Evolutionary conservation across 257 asterid genomes (phyloP).

Genomic region (Lithospermum erythrorhizon): DNA sequence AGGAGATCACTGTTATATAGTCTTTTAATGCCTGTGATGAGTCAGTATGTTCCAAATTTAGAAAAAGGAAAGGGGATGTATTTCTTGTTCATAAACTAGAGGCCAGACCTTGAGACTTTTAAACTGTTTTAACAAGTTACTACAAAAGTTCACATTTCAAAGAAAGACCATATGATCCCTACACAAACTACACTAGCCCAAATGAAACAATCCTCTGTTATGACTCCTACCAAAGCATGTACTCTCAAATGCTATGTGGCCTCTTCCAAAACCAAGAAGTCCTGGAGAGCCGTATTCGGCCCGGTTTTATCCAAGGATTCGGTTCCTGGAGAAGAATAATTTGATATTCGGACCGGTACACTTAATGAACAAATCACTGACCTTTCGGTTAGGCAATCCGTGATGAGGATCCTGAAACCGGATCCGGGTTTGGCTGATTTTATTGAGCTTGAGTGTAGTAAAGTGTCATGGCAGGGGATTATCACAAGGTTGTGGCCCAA

Average conservation of each 20-base stretch:
- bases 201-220: constrained; percentile 27
- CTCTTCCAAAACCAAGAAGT: constrained; percentile 23
- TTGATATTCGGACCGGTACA: constrained; percentile 29
- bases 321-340: constrained; percentile 28
- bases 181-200: constrained; percentile 38
- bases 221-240: constrained; percentile 38
- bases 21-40: constrained; percentile 35
- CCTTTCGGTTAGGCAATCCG: constrained; percentile 21
- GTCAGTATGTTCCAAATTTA: constrained; percentile 25
- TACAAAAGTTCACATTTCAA: constrained; percentile 25
- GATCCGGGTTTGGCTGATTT: constrained; percentile 25
- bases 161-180: constrained; percentile 21
- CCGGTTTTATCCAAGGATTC: constrained; percentile 35
- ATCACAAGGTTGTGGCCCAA: constrained; percentile 32
- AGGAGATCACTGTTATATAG: constrained; percentile 28
- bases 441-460: constrained; percentile 22
- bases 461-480: constrained; percentile 30
- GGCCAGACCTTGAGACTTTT: constrained; percentile 24
- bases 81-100: constrained; percentile 25
- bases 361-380: constrained; percentile 18
- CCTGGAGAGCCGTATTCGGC: constrained; percentile 30
- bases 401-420: constrained; percentile 24
- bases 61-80: constrained; percentile 36
- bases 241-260: constrained; percentile 41
- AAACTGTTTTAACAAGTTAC: constrained; percentile 32